Conservation (phyloP, 2,329 filamentous ascomycete genomes). For the Aspergillus fumigatus region DNA sequence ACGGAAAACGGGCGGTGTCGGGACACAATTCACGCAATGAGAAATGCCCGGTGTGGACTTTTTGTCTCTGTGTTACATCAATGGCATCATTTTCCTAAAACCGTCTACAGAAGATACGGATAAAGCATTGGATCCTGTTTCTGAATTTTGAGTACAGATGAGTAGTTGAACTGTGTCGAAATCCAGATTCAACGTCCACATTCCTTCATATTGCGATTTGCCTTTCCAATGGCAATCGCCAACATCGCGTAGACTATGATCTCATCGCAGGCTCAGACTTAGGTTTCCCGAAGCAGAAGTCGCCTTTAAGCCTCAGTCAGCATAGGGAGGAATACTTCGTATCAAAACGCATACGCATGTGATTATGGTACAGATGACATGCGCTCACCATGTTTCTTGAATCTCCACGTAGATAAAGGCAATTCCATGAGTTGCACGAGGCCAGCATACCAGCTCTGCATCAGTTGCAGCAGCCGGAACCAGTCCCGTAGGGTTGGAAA, state of each 20-base stretch:
- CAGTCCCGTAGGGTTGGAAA: conserved; percentile 1
- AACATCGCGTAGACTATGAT: conserved; percentile 1
- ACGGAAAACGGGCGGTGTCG: conserved; percentile 31
- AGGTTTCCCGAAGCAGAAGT: background rate
- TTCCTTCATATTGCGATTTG: background rate
- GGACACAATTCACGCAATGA: conserved; percentile 9
- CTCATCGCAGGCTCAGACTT: conserved; percentile 1
- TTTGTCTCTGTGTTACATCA: conserved; percentile 4
- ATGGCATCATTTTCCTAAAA: background rate
- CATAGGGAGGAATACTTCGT: background rate
- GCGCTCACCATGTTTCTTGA: background rate
- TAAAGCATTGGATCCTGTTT: too few relatives aligned
- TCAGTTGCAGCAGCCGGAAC: background rate
- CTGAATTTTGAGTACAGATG: too few relatives aligned
- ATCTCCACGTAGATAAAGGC: background rate
- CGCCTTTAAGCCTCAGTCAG: background rate
- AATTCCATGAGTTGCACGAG: background rate
- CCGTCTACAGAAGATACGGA: background rate
- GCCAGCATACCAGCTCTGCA: background rate
- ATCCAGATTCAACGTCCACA: background rate
- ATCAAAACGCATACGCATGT: background rate
- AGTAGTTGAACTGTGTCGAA: too few relatives aligned
- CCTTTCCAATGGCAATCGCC: background rate
- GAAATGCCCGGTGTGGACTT: conserved; percentile 7
- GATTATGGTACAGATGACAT: background rate